A percentile compares a stretch with the other conserved stretches of the same genome.
phyloP scores from a whole-genome alignment of 2,329 filamentous ascomycete genomes.

The Exophiala viscosa region DNA sequence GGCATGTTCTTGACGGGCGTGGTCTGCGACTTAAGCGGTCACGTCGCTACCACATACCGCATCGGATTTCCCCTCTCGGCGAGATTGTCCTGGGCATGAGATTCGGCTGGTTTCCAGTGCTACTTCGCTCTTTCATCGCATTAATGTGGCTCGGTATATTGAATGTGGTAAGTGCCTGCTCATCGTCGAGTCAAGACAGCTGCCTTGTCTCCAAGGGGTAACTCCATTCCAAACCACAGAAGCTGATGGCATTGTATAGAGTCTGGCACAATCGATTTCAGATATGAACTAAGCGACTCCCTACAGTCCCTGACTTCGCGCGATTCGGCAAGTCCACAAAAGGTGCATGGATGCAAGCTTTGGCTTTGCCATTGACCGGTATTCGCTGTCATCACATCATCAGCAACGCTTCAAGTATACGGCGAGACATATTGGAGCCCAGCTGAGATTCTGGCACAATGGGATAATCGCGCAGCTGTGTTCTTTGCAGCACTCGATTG shows the following conservation, averaged over 20 bases:
- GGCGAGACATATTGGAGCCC: constrained; percentile 6
- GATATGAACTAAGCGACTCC: too few species aligned
- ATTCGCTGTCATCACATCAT: constrained; percentile 3
- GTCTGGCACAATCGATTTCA: too few species aligned
- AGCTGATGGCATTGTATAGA: too few species aligned
- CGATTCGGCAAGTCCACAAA: not conserved
- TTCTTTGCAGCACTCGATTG: constrained; percentile 53
- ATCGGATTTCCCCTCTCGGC: not conserved
- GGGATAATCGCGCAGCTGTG: constrained; percentile 32
- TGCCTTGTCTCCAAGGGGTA: too few species aligned
- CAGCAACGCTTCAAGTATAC: constrained; percentile 1
- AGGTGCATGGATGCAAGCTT: not conserved
- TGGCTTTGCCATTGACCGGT: not conserved
- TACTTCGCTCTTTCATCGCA: not conserved
- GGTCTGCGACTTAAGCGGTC: not conserved
- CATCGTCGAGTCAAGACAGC: too few species aligned
- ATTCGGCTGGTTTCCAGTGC: not conserved
- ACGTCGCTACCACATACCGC: not conserved
- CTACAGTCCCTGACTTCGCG: too few species aligned
- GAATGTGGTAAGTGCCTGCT: not conserved
- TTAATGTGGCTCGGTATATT: not conserved
- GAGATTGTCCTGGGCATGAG: not conserved
- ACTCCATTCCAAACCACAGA: too few species aligned
- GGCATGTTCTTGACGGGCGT: not conserved
- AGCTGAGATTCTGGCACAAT: constrained; percentile 5